Conservation (phyloP, 2,329 filamentous ascomycete species). For the Fusarium scirpi region DNA sequence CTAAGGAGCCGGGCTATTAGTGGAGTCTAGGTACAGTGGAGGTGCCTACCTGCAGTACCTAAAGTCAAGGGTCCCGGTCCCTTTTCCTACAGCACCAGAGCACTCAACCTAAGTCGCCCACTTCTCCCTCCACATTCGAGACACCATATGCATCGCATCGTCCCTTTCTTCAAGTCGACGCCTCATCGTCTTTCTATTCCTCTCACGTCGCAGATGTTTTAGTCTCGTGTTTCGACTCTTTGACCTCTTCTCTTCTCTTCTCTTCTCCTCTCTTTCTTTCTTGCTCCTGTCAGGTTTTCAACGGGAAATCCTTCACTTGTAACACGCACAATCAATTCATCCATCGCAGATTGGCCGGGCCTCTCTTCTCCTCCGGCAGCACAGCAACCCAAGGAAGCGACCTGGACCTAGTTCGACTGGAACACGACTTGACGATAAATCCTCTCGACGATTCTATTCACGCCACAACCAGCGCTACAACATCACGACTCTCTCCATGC, state of each 20-base stretch:
- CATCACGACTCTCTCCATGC: conserved; percentile 3
- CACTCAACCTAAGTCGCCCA: conserved; percentile 34
- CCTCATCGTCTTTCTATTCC: conserved; percentile 42
- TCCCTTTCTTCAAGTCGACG: conserved; percentile 41
- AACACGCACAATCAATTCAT: conserved; percentile 4
- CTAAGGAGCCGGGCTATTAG: conserved; percentile 10
- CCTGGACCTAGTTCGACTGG: background rate
- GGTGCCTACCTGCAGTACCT: background rate
- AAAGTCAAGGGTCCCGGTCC: conserved; percentile 26
- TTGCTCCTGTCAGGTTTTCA: background rate
- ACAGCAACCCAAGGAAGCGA: background rate
- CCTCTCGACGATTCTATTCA: conserved; percentile 1
- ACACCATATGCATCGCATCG: conserved; percentile 51
- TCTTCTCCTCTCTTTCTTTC: background rate
- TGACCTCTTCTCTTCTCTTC: conserved; percentile 1
- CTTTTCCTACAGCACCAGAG: conserved; percentile 25
- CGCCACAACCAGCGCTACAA: background rate
- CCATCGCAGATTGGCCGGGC: background rate
- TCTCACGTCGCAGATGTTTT: conserved; percentile 39
- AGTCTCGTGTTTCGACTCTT: conserved; percentile 34
- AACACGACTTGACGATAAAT: conserved; percentile 16
- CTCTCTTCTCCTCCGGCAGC: background rate
- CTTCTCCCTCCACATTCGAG: conserved; percentile 49
- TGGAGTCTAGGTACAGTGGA: background rate
- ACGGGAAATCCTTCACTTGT: background rate